Percentiles rank a stretch among this genome's conserved stretches.
Conservation (phyloP, 106 monocot genomes). For the Phalaenopsis equestris region DNA sequence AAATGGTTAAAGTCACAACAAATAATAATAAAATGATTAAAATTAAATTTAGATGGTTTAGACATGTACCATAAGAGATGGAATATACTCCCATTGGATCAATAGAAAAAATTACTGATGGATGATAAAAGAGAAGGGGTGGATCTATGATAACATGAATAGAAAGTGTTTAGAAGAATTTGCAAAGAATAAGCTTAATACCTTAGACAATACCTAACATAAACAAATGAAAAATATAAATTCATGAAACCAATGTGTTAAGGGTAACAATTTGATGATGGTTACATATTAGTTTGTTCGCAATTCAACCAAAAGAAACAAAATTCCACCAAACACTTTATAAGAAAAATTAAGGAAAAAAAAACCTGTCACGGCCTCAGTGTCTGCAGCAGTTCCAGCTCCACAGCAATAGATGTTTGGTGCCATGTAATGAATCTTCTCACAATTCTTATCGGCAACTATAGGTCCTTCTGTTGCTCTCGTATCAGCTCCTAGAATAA, state of each 20-base stretch:
- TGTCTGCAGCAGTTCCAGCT: conserved; percentile 98
- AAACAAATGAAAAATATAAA: neutral
- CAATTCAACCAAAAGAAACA: neutral
- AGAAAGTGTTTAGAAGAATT: neutral
- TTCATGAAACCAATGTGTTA: neutral
- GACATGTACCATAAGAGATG: neutral
- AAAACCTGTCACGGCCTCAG: conserved; percentile 90
- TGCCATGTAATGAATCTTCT: conserved; percentile 98
- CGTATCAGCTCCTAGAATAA: conserved; percentile 94
- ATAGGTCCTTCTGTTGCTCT: conserved; percentile 99
- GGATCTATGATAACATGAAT: neutral
- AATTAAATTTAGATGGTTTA: neutral
- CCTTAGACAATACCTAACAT: neutral
- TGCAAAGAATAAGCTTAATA: neutral
- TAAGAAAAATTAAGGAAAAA: neutral
- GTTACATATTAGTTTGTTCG: neutral
- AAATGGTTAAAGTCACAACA: neutral
- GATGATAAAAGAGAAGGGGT: neutral
- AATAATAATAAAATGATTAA: neutral
- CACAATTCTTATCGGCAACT: conserved; percentile 99
- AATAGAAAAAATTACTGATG: neutral
- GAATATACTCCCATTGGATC: neutral
- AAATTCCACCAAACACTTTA: neutral
- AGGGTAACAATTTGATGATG: neutral
- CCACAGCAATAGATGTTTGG: conserved; percentile 99